Percentiles rank a stretch among this genome's conserved stretches.
Evolutionary conservation across 2,329 filamentous ascomycete species (phyloP).

Genomic region (Ceratocystis ficicola): DNA sequence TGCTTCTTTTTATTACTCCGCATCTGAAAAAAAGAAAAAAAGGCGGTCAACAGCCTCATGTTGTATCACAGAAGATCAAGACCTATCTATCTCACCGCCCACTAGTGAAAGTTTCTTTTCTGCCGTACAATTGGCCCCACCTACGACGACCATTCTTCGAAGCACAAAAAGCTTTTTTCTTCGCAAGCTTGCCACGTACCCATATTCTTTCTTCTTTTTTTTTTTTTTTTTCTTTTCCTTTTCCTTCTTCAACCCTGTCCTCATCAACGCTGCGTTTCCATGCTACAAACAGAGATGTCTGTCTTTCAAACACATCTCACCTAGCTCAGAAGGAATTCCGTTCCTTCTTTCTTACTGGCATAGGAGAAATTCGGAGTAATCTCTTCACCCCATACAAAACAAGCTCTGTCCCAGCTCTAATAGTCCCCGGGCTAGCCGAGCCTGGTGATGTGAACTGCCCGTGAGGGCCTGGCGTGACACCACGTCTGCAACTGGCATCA

Average conservation of each 20-base stretch:
- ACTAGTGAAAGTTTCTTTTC: not conserved
- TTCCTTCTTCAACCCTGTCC: conserved; percentile 55
- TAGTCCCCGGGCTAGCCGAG: conserved; percentile 4
- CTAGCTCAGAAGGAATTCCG: conserved; percentile 14
- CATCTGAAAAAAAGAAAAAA: not conserved
- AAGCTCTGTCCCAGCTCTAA: conserved; percentile 30
- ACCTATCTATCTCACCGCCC: not conserved
- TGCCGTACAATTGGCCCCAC: conserved; percentile 10
- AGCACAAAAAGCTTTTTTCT: conserved; percentile 17
- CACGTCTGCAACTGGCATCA: conserved; percentile 83
- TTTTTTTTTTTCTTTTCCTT: conserved; percentile 28
- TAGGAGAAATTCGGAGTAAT: conserved; percentile 99
- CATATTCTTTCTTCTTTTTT: not conserved
- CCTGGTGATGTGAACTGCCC: conserved; percentile 48
- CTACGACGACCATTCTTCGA: conserved; percentile 13
- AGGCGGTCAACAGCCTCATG: not conserved
- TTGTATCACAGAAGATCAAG: not conserved
- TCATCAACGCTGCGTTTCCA: conserved; percentile 91
- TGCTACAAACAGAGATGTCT: conserved; percentile 62
- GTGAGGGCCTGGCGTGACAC: conserved; percentile 74
- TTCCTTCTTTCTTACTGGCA: conserved; percentile 38
- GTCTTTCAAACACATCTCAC: conserved; percentile 28
- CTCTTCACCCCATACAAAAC: conserved; percentile 48
- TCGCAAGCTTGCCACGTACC: conserved; percentile 6
- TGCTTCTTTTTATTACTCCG: no score